These are phyloP conservation scores for Suillus spraguei DNA, from an alignment of 768 basidiomycete genomes.

Conservation along the genomic window DNA sequence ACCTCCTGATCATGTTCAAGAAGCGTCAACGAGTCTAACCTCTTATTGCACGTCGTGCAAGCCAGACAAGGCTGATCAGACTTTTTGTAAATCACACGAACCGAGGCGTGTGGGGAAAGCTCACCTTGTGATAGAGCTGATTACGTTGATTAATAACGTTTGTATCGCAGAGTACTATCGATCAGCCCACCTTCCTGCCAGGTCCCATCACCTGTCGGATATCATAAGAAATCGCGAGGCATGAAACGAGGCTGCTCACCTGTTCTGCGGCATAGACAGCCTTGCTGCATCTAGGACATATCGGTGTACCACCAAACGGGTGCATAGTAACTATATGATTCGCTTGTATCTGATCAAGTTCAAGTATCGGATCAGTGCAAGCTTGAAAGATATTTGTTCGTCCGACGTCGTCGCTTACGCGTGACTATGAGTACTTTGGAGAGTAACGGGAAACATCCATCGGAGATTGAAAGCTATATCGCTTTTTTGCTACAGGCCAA, in stretches of 20 bases:
- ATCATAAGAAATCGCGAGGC: conserved; percentile 7
- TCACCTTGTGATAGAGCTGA: conserved; percentile 81
- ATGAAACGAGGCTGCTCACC: conserved; percentile 40
- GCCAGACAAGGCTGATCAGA: conserved; percentile 71
- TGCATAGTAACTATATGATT: conserved; percentile 48
- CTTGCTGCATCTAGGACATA: conserved; percentile 75
- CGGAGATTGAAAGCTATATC: conserved; percentile 44
- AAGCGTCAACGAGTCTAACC: conserved; percentile 74
- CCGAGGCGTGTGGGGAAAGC: conserved; percentile 4
- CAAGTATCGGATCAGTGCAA: neutral
- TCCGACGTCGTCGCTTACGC: neutral
- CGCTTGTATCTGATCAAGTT: neutral
- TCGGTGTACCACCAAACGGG: conserved; percentile 69
- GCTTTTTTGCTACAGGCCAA: conserved; percentile 20
- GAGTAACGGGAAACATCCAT: conserved; percentile 16
- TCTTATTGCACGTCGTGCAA: conserved; percentile 75
- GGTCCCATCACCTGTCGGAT: conserved; percentile 74
- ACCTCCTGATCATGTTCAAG: conserved; percentile 87
- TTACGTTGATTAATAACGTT: conserved; percentile 7
- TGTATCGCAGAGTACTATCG: conserved; percentile 1
- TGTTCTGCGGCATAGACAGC: conserved; percentile 89
- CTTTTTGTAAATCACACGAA: conserved; percentile 11
- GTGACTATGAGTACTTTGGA: neutral
- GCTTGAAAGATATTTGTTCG: neutral
- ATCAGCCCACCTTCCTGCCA: conserved; percentile 72